Conservation (phyloP, 2,329 filamentous ascomycete species). For the Pseudopyrenochaeta lycopersici region DNA sequence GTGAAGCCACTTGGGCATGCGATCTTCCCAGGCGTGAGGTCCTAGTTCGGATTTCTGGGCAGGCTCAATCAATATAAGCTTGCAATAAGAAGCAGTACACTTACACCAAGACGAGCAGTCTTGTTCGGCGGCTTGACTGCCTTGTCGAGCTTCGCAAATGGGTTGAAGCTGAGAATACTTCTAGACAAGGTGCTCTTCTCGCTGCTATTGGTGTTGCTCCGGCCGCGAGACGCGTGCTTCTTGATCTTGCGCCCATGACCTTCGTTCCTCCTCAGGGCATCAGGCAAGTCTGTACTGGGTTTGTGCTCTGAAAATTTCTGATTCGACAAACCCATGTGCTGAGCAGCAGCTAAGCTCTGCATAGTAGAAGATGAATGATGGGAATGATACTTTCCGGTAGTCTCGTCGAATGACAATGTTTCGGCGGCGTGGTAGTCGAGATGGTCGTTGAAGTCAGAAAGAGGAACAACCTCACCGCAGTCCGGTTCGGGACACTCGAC, state of each 20-base stretch:
- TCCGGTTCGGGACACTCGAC: slow-evolving; percentile 53
- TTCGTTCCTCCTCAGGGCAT: slow-evolving; percentile 23
- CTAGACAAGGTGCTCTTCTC: slow-evolving; percentile 48
- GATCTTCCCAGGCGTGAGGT: slow-evolving; percentile 57
- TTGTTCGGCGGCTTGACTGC: slow-evolving; percentile 39
- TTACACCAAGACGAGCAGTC: slow-evolving; percentile 46
- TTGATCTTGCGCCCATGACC: slow-evolving; percentile 30
- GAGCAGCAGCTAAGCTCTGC: slow-evolving; percentile 28
- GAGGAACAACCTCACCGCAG: slow-evolving; percentile 54
- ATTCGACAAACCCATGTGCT: slow-evolving; percentile 20
- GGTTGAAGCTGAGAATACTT: slow-evolving; percentile 47
- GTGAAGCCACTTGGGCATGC: slow-evolving; percentile 56
- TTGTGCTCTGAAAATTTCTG: slow-evolving; percentile 34
- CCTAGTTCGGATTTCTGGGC: slow-evolving; percentile 55
- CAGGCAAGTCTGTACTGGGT: slow-evolving; percentile 27
- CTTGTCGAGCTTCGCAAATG: slow-evolving; percentile 38
- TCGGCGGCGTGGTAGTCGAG: slow-evolving; percentile 55
- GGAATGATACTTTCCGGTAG: slow-evolving; percentile 44
- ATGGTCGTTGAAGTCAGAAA: slow-evolving; percentile 57
- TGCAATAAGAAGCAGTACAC: slow-evolving; percentile 8
- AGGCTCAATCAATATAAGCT: slow-evolving; percentile 17
- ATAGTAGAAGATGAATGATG: slow-evolving; percentile 43
- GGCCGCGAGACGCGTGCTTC: slow-evolving; percentile 31
- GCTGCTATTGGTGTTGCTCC: slow-evolving; percentile 38
- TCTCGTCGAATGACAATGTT: slow-evolving; percentile 49